Base-by-base conservation (phyloP, 2,329 filamentous ascomycete species). In the Clonostachys chloroleuca region DNA sequence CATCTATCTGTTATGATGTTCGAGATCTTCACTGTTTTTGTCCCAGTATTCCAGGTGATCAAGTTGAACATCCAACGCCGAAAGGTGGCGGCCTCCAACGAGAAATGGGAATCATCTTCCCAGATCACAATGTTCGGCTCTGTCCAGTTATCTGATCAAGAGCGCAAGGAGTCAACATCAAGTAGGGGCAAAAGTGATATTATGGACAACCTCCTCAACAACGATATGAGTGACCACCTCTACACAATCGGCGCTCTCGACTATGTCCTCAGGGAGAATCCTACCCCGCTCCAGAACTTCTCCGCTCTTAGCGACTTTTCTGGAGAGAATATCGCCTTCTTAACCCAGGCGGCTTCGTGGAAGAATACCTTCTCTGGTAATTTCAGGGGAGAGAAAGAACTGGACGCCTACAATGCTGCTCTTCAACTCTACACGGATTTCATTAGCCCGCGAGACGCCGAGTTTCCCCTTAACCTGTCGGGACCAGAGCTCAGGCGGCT, bases 401-500 rank as follows among this genome's bases (percentile, higher is more conserved):
- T 64, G 20, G 67, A 52, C 39, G 36, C 66, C 6, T 86, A 81
- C 61, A 75, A 77, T 51, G 67, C 69, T 13, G 83, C 81, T 0
- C 67, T 84, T 5, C 69, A 72, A 47, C 84, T 86, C 58, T 86
- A 83, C 61, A 71, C 73, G 24, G 74, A 78, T 41, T 84, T 84
- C 56, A 74, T 87, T 61, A 79, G 78, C 55, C 70, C 76, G 3
- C 70, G 71, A 10, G 78, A 81, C 45, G 83, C 84, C 48, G 77
- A 81, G 49, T 86, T 87, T 53, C 82, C 81, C 40, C 73, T 87
- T 63, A 87, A 87, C 58, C 71, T 87, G 34, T 80, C 82, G 3
- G 80, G 76, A 2, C 61, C 69, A 16, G 73, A 83, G 39, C 74
- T 80, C 46, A 70, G 70, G 49, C 67, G 69, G 33, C 72, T 87